Evolutionary conservation across 371 early-diverging fungal species (phyloP).

Genomic region (Furculomyces boomerangus): DNA sequence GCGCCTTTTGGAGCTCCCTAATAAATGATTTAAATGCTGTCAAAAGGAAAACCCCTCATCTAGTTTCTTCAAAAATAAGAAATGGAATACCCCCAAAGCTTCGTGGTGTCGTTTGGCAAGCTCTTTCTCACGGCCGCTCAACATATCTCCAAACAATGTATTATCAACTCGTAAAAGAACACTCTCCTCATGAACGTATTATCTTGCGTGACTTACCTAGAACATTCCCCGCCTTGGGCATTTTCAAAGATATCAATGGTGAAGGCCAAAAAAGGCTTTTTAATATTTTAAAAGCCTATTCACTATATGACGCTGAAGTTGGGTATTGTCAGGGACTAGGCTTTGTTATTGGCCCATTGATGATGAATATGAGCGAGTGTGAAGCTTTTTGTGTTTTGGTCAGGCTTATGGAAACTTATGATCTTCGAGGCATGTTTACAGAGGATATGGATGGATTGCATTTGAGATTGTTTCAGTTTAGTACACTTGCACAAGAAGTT

Average conservation of each 20-base stretch:
- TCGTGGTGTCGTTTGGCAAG: constrained; percentile 86
- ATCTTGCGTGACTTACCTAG: constrained; percentile 80
- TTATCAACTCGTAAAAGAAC: constrained; percentile 54
- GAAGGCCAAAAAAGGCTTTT: constrained; percentile 76
- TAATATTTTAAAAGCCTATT: constrained; percentile 83
- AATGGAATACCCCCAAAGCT: constrained; percentile 69
- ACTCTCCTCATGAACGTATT: constrained; percentile 67
- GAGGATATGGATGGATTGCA: constrained; percentile 68
- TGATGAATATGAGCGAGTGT: constrained; percentile 90
- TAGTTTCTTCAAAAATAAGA: constrained; percentile 38
- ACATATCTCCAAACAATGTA: constrained; percentile 67
- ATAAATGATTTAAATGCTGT: constrained; percentile 11
- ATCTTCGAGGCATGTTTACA: constrained; percentile 66
- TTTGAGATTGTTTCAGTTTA: constrained; percentile 66
- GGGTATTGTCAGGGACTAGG: constrained; percentile 89
- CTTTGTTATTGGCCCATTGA: constrained; percentile 71
- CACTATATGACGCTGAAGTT: constrained; percentile 73
- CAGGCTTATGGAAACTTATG: constrained; percentile 65
- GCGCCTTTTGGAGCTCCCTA: constrained; percentile 19
- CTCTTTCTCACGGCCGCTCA: constrained; percentile 64
- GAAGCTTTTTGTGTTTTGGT: constrained; percentile 83
- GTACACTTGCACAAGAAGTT: constrained; percentile 49
- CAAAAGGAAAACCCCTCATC: constrained; percentile 12
- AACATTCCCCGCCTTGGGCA: constrained; percentile 74
- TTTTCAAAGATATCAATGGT: constrained; percentile 49